Conservation (phyloP, 805 yeast genomes). For the Hanseniaspora meyeri region DNA sequence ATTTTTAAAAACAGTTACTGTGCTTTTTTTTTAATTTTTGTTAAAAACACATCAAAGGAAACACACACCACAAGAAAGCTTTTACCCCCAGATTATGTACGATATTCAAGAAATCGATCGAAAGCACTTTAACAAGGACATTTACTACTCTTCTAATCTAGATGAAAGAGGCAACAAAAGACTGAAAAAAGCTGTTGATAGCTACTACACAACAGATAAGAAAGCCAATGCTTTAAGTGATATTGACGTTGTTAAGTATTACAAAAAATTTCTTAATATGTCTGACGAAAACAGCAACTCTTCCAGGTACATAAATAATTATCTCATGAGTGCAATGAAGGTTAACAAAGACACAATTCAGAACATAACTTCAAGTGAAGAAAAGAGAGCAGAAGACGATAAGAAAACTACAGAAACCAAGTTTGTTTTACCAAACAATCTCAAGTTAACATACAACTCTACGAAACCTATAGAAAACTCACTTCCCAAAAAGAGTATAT, state of each 20-base stretch:
- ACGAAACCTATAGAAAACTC: constrained; percentile 24
- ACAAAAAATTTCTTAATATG: not conserved
- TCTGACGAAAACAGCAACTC: not conserved
- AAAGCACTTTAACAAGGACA: constrained; percentile 25
- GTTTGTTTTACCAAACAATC: constrained; percentile 24
- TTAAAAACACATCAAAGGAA: no score
- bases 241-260: not conserved
- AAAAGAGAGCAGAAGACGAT: constrained; percentile 22
- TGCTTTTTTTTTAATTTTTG: no score
- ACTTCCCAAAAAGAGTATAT: not conserved
- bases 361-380: constrained; percentile 14
- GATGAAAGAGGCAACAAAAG: constrained; percentile 19
- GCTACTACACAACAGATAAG: constrained; percentile 2
- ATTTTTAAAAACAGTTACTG: no score
- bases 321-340: constrained; percentile 16
- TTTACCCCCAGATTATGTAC: constrained; percentile 15
- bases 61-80: not conserved
- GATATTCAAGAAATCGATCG: constrained; percentile 25
- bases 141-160: constrained; percentile 23
- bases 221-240: not conserved
- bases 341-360: constrained; percentile 12
- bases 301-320: constrained; percentile 12
- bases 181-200: constrained; percentile 14
- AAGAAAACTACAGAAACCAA: constrained; percentile 18
- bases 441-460: constrained; percentile 24